Percentiles rank a stretch among this genome's conserved stretches.
Conservation (phyloP, 345 rosid species). For the Lepidium sativum region DNA sequence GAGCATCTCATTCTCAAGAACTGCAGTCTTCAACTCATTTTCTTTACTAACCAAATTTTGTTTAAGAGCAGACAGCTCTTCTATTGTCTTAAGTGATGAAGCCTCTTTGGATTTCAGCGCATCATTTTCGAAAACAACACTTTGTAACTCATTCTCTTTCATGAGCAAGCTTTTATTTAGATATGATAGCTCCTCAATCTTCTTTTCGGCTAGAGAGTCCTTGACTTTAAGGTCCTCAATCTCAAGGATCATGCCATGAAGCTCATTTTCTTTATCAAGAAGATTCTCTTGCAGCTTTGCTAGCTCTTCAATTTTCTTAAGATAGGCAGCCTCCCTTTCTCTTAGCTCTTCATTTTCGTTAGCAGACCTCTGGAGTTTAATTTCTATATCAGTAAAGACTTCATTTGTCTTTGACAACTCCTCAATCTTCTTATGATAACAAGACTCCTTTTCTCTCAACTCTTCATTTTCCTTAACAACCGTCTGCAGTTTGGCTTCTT, state of each 20-base stretch:
- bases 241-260: constrained; percentile 20
- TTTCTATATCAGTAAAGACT: neutral
- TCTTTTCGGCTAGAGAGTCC: constrained; percentile 11
- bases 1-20: constrained; percentile 19
- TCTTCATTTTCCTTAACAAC: constrained; percentile 9
- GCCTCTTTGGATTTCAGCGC: constrained; percentile 23
- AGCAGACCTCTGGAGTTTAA: neutral
- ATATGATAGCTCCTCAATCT: constrained; percentile 22
- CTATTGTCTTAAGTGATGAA: constrained; percentile 45
- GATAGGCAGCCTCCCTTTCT: neutral
- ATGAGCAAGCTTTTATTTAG: constrained; percentile 4
- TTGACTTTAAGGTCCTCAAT: constrained; percentile 19
- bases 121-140: constrained; percentile 5
- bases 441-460: constrained; percentile 12
- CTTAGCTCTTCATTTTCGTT: neutral
- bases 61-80: constrained; percentile 45
- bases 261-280: constrained; percentile 41
- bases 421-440: constrained; percentile 16
- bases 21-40: constrained; percentile 18
- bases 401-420: constrained; percentile 10
- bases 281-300: constrained; percentile 33
- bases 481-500: constrained; percentile 10
- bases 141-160: constrained; percentile 15
- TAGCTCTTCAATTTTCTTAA: constrained; percentile 20
- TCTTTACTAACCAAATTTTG: constrained; percentile 24